Evolutionary conservation across 2,329 filamentous ascomycete genomes (phyloP).

Genomic region (Epichloe hybrida): DNA sequence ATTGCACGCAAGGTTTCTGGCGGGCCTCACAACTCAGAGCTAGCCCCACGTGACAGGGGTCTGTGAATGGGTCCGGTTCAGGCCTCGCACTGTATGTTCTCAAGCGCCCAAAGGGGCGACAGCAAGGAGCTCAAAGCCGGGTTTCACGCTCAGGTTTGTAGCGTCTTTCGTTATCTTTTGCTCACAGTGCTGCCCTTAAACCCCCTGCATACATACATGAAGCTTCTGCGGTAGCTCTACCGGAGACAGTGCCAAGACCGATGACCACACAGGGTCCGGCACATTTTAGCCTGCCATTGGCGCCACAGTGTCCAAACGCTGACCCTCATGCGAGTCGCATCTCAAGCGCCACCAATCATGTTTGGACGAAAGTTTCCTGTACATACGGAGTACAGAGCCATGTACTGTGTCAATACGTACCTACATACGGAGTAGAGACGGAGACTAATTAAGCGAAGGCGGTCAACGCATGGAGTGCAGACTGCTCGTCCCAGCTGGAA

Average conservation of each 20-base stretch:
- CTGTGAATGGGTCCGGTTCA: neutral
- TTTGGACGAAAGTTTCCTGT: neutral
- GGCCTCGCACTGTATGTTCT: neutral
- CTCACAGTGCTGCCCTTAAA: no score
- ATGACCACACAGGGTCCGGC: neutral
- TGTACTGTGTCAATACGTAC: no score
- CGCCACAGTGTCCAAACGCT: no score
- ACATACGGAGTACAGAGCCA: no score
- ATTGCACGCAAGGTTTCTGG: slow-evolving; percentile 24
- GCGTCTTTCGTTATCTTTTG: no score
- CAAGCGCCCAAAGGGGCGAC: neutral
- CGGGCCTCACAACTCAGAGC: neutral
- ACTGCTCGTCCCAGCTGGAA: neutral
- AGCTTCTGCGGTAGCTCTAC: neutral
- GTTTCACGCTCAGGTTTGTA: no score
- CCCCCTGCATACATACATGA: no score
- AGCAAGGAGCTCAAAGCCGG: neutral
- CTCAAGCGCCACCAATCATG: neutral
- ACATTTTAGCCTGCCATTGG: slow-evolving; percentile 6
- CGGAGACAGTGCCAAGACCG: slow-evolving; percentile 1
- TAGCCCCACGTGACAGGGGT: slow-evolving; percentile 19
- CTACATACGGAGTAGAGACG: no score
- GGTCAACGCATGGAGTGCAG: no score
- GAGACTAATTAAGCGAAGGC: no score
- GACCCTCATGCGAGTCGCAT: neutral